These are phyloP conservation scores for Eruca vesicaria DNA, from an alignment of 441 rosid genomes.

Conservation along the genomic window DNA sequence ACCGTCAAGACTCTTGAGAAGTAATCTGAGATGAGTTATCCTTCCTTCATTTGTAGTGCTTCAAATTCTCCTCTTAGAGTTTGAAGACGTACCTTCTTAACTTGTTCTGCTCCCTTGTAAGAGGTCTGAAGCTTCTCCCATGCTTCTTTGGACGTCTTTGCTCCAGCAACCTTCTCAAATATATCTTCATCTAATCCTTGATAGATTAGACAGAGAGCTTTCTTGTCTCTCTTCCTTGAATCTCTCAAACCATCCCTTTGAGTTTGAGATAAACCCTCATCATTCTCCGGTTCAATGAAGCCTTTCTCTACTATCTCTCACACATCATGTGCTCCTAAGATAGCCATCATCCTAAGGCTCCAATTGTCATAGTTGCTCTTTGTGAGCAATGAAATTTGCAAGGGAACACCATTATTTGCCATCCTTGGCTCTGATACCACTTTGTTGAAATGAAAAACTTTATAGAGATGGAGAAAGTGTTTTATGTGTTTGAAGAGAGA, in stretches of 20 bases:
- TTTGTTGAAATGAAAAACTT: neutral
- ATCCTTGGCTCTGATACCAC: neutral
- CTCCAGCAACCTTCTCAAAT: neutral
- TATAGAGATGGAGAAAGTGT: no score
- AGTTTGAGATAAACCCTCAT: no score
- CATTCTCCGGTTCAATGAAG: no score
- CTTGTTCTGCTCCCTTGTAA: neutral
- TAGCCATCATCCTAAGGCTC: no score
- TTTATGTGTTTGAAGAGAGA: no score
- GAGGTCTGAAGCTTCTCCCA: neutral
- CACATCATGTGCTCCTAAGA: no score
- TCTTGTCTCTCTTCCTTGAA: neutral
- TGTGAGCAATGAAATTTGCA: neutral
- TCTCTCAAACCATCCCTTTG: neutral
- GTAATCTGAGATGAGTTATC: no score
- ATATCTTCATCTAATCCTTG: neutral
- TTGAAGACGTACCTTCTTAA: neutral
- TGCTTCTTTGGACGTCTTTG: neutral
- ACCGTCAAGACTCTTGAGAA: no score
- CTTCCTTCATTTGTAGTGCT: no score
- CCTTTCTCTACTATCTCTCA: no score
- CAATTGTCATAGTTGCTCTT: neutral
- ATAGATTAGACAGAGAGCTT: neutral
- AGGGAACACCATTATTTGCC: neutral
- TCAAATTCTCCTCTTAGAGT: neutral